These are phyloP conservation scores for Synchytrium microbalum DNA, from an alignment of 371 early-diverging fungal species.

Conservation along the genomic window DNA sequence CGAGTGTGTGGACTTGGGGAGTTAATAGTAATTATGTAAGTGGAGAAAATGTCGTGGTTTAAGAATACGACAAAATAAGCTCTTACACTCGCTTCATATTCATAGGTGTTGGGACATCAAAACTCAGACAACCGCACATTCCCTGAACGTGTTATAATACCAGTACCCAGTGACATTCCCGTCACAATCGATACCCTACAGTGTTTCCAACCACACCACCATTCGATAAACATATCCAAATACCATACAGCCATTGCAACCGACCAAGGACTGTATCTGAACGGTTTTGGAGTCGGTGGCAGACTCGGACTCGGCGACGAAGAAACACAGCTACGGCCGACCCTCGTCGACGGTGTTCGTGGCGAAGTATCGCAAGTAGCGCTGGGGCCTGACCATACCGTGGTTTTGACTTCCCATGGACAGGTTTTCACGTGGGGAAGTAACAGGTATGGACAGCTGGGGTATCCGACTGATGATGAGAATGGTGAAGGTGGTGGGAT, in stretches of 20 bases:
- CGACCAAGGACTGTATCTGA: constrained; percentile 44
- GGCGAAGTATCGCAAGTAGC: constrained; percentile 46
- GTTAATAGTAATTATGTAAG: no score
- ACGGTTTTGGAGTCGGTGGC: constrained; percentile 70
- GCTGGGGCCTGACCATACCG: constrained; percentile 64
- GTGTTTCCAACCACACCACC: constrained; percentile 24
- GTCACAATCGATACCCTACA: constrained; percentile 9
- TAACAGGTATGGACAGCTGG: constrained; percentile 62
- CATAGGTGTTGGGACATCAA: constrained; percentile 48
- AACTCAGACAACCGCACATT: constrained; percentile 55
- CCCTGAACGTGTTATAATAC: constrained; percentile 63
- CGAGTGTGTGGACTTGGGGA: no score
- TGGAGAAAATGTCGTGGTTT: no score
- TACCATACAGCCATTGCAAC: constrained; percentile 57
- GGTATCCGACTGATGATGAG: constrained; percentile 37
- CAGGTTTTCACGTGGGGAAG: constrained; percentile 50
- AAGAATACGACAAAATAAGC: no score
- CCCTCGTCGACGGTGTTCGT: constrained; percentile 39
- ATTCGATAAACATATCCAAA: constrained; percentile 53
- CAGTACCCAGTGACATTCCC: no score
- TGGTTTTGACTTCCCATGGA: constrained; percentile 48
- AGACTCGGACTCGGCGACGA: constrained; percentile 55
- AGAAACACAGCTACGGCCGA: constrained; percentile 46
- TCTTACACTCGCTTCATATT: no score
- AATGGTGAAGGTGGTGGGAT: constrained; percentile 12